phyloP scores from a whole-genome alignment of 371 early-diverging fungal species.

The Mortierella sp. region DNA sequence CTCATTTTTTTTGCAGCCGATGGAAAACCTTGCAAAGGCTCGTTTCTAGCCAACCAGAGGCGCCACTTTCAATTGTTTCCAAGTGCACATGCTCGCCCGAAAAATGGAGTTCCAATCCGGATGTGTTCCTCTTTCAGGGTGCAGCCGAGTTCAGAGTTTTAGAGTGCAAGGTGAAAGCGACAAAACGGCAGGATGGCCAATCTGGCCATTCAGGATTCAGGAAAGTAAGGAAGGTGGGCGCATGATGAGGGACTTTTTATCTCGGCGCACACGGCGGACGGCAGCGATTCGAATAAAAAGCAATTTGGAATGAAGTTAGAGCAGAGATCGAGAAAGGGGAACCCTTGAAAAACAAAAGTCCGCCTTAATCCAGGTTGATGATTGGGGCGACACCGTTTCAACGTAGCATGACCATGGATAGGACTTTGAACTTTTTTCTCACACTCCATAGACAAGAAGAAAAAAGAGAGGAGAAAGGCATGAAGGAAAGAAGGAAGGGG shows the following conservation, averaged over 20 bases:
- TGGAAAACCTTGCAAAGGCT: background rate
- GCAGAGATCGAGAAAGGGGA: background rate
- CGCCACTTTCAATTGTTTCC: background rate
- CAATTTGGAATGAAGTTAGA: background rate
- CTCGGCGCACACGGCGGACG: background rate
- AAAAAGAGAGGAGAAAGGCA: background rate
- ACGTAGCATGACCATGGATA: slow-evolving; percentile 1
- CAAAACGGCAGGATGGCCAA: slow-evolving; percentile 9
- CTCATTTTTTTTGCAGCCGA: background rate
- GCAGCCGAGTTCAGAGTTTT: background rate
- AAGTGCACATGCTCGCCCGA: slow-evolving; percentile 6
- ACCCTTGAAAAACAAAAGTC: slow-evolving; percentile 7
- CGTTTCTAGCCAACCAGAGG: slow-evolving; percentile 4
- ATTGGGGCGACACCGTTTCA: slow-evolving; percentile 2
- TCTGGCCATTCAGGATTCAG: slow-evolving; percentile 5
- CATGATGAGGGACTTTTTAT: background rate
- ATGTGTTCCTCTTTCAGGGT: background rate
- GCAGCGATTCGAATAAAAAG: background rate
- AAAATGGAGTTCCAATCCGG: slow-evolving; percentile 8
- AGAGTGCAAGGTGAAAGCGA: background rate
- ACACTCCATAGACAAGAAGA: background rate
- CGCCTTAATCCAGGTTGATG: background rate
- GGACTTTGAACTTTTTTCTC: slow-evolving; percentile 5
- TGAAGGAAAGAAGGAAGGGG: no score
- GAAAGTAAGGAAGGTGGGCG: background rate